Base-by-base conservation (phyloP, 768 basidiomycete species). In the Termitomyces sp. region DNA sequence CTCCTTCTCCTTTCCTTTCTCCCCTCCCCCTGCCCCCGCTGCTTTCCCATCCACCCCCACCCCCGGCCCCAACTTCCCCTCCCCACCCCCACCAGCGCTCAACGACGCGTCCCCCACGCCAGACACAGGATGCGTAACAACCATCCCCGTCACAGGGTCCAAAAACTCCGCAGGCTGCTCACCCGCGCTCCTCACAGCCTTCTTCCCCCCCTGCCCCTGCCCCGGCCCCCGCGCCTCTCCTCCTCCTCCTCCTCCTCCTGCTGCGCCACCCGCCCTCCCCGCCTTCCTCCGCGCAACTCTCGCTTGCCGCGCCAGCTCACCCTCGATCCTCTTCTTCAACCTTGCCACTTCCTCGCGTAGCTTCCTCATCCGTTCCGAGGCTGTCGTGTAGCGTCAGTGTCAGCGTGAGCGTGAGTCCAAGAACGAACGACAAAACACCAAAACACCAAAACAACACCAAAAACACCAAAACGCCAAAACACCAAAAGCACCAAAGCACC, bases 231-330 rank as follows among this genome's bases (percentile, higher is more conserved):
- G 2, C 28, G 2, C 28, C 28, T 28, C 28, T 4, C 35, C 46
- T 49, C 39, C 20, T 36, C 15, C 16, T n/a, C 28, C 32, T 8
- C 28, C 2, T 39, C 69, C 78, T 2, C 35, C 12, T 7, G 36
- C 18, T 2, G 28, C 28, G 28, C 28, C 42, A 11, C 32, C 42
- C 11, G 8, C 48, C 67, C 66, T 38, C 63, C 22, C 32, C 7
- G 36, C 73, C 71, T 55, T 74, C 20, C 38, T n/a, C 58, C 42
- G 9, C 32, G 45, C 55, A 15, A 39, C 46, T 45, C 54, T 12
- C 7, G 88, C 86, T 68, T 92, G 90, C 39, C 87, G 78, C 22
- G 84, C 83, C 44, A 94, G 78, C 75, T 93, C 92, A 16, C 76
- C 80, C 72, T 91, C 89, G 67, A 94, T 91, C 62, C 84, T 84